Conservation (phyloP, 108 stramenopile genomes). For the Skeletonema menzelii region DNA sequence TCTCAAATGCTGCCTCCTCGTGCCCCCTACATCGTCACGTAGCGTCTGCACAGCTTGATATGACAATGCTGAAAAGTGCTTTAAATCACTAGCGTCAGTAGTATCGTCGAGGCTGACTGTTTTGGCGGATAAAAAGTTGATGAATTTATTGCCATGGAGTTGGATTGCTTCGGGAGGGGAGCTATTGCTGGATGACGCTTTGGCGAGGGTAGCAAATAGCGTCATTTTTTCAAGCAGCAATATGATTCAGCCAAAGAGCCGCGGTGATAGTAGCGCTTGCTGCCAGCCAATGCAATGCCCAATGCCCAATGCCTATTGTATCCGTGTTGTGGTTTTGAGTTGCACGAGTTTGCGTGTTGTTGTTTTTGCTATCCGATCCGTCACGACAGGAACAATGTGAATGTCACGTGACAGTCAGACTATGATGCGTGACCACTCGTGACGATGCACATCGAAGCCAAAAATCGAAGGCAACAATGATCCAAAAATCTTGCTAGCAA, state of each 20-base stretch:
- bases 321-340: too few species aligned
- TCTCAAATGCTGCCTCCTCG: conserved; percentile 15
- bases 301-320: too few species aligned
- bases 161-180: conserved; percentile 44
- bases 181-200: conserved; percentile 12
- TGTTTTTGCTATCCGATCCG: too few species aligned
- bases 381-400: too few species aligned
- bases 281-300: too few species aligned
- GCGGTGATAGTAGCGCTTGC: too few species aligned
- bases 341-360: too few species aligned
- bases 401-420: too few species aligned
- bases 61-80: conserved; percentile 29
- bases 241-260: too few species aligned
- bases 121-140: conserved; percentile 23
- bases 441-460: background rate
- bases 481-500: background rate
- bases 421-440: too few species aligned
- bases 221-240: conserved; percentile 3
- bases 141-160: conserved; percentile 15
- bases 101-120: background rate
- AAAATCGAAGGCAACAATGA: background rate
- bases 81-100: background rate
- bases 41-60: conserved; percentile 75
- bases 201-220: conserved; percentile 37
- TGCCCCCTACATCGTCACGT: conserved; percentile 19